These are phyloP conservation scores for Penicillium cinerascens DNA, from an alignment of 495 filamentous ascomycete species.

Conservation along the genomic window DNA sequence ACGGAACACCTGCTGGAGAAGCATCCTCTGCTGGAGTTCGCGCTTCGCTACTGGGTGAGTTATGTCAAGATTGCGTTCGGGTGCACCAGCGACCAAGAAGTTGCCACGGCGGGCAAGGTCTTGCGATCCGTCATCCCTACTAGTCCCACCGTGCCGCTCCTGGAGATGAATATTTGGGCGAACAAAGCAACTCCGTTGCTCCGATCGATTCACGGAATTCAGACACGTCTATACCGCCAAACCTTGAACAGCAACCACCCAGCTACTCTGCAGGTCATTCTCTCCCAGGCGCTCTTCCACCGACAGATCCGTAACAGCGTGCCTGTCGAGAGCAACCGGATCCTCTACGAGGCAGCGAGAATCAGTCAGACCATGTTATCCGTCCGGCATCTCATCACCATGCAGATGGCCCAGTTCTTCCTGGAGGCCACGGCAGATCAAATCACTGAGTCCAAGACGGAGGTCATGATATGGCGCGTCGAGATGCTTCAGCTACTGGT, in stretches of 20 bases:
- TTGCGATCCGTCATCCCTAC: conserved; percentile 16
- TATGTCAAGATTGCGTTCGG: conserved; percentile 11
- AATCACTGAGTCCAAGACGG: conserved; percentile 17
- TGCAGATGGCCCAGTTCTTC: conserved; percentile 19
- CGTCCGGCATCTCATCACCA: conserved; percentile 15
- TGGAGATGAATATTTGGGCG: conserved; percentile 21
- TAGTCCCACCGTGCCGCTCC: conserved; percentile 9
- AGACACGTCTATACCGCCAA: conserved; percentile 14
- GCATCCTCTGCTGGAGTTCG: conserved; percentile 23
- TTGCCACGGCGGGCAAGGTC: conserved; percentile 11
- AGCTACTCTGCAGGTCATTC: no score
- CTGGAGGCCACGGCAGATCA: conserved; percentile 18
- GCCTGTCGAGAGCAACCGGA: no score
- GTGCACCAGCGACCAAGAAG: conserved; percentile 15
- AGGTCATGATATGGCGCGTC: conserved; percentile 19
- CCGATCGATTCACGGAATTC: conserved; percentile 7
- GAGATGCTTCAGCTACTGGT: conserved; percentile 20
- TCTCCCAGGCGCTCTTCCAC: no score
- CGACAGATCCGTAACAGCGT: no score
- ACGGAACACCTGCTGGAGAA: conserved; percentile 11
- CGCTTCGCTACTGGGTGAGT: conserved; percentile 23
- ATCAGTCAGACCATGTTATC: conserved; percentile 17
- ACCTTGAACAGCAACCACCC: conserved; percentile 7
- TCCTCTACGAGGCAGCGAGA: conserved; percentile 1
- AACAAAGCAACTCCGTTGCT: conserved; percentile 14